Evolutionary conservation across 768 basidiomycete genomes (phyloP), one percentile per base, ranked within the genome.

Genomic region (Lentinus tigrinus): DNA sequence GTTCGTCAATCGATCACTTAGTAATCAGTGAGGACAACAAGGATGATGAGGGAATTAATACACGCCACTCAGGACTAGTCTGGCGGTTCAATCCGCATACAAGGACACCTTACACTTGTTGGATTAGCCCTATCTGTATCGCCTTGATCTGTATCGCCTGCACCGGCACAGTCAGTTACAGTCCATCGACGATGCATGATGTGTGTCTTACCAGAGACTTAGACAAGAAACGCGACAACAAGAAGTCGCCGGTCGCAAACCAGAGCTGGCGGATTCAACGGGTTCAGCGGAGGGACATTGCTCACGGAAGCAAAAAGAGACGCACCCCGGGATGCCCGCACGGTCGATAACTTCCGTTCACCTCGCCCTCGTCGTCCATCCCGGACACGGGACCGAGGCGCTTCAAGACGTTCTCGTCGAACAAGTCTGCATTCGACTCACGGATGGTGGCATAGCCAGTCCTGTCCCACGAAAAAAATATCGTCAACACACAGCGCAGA

Each of bases 351-450:
- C 69, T 63, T 11, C 74, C 74, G 37, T 61, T 62, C 2, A 74
- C 46, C 52, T 79, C 78, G 1, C 75, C 77, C 60, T 78, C 78
- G 23, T 72, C 69, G 51, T 81, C 76, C 19, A 78, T n/a, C 1
- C 77, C 77, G 73, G 73, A 77, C 2, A 77, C 65, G n/a, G 42
- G 14, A 54, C 67, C 63, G 3, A 74, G 74, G 26, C 66, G 54
- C 8, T 69, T 69, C 10, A 76, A 70, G 11, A 71, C 63, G 11
- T 73, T 72, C 31, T 71, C 67, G 11, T 78, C 77, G 38, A 79
- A 75, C 2, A 73, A 51, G 16, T 63, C 58, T 28, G 63, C 66
- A 57, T 72, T 66, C 1, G 67, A 63, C n/a, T 75, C 69, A 3
- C 70, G 65, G 14, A 74, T 74, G 6, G 58, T 57, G 6, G 69